Base-by-base conservation (phyloP, 345 rosid species). In the Eucalyptus marginata region DNA sequence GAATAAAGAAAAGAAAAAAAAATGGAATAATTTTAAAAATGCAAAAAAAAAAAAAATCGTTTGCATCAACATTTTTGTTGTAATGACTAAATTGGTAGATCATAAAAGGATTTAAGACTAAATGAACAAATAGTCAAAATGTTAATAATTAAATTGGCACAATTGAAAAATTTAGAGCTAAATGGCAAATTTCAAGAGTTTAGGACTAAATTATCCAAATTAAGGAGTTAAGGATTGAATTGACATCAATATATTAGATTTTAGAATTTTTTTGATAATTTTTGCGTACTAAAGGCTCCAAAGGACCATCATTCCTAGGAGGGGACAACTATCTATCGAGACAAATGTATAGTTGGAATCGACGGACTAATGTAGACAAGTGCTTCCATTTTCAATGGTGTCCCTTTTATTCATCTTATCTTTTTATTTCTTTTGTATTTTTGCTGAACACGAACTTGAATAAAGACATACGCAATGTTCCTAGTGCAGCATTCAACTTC, bases 401-500 rank as follows among this genome's bases (percentile, higher is more conserved):
- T 18, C 25, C 25, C 80, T 68, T 33, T 1, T 10, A 33, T 68
- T 33, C 43, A 33, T 33, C 6, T 20, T 36, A 36, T 71, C 0
- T 36, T 71, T 71, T 18, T 36, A 18, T 36, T 10, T 36, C 22
- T 36, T 33, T 33, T 18, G 44, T 10, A 18, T 10, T 9, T 68
- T 71, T 68, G 24, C 81, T 17, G 25, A 40, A 33, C 44, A 71
- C 11, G 22, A 71, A 71, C 46, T 71, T 71, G 46, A 71, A 36
- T 36, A 18, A 71, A 10, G 81, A 71, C 25, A 33, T 11, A 33
- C 46, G 46, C 83, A 71, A 71, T 36, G 14, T 71, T 79, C 86
- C 43, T 43, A 56, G 64, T 86, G 80, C 88, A 91, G 86, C 22
- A 50, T n/a, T 50, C 91, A 59, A 81, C 87, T 27, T 22, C 40